A percentile compares a stretch with the other conserved stretches of the same genome.
Conservation (phyloP, 805 yeast genomes). For the Barnettozyma populi region DNA sequence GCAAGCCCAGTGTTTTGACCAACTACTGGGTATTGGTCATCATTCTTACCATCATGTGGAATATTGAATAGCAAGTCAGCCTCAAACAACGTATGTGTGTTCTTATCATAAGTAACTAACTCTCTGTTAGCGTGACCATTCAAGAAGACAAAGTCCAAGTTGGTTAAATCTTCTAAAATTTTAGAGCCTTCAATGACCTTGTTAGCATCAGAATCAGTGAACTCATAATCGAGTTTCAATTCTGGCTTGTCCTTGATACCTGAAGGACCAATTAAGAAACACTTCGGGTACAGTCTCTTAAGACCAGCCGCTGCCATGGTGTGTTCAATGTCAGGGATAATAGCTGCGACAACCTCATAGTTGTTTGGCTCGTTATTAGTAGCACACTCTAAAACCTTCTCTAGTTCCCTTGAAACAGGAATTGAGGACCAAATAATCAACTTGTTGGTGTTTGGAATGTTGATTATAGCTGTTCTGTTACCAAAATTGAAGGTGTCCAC, state of each 20-base stretch:
- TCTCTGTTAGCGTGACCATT: conserved; percentile 57
- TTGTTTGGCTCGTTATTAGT: conserved; percentile 30
- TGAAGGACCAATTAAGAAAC: conserved; percentile 48
- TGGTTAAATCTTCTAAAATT: conserved; percentile 36
- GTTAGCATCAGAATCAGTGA: conserved; percentile 33
- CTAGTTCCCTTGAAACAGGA: conserved; percentile 46
- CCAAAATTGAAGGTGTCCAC: conserved; percentile 29
- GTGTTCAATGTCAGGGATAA: conserved; percentile 62
- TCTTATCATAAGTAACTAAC: conserved; percentile 43
- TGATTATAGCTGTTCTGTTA: conserved; percentile 35
- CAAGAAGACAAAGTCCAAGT: conserved; percentile 51
- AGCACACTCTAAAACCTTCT: conserved; percentile 32
- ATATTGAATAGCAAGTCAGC: conserved; percentile 61
- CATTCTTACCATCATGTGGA: conserved; percentile 43
- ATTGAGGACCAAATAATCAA: conserved; percentile 53
- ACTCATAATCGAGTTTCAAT: conserved; percentile 34
- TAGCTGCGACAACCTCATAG: conserved; percentile 40
- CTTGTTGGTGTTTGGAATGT: conserved; percentile 23
- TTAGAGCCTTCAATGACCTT: conserved; percentile 28
- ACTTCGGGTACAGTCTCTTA: conserved; percentile 42
- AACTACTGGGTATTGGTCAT: conserved; percentile 40
- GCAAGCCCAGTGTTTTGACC: conserved; percentile 43
- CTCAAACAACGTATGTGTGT: conserved; percentile 44
- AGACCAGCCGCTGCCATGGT: conserved; percentile 56
- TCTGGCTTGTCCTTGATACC: conserved; percentile 34